Conservation (phyloP, 2,329 filamentous ascomycete species). For the Aspergillus caelatus region DNA sequence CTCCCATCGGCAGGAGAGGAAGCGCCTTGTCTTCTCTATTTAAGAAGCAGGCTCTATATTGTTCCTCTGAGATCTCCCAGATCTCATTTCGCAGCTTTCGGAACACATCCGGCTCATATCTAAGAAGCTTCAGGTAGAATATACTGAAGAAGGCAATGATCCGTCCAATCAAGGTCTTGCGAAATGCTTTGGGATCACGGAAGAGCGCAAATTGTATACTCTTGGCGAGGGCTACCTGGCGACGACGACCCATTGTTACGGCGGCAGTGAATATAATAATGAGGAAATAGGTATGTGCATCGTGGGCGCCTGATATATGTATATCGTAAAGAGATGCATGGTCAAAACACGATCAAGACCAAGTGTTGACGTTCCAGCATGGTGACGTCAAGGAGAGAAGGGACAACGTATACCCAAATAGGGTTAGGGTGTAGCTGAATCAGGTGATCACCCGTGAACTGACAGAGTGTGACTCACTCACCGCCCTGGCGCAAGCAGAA, state of each 20-base stretch:
- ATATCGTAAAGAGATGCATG: not conserved
- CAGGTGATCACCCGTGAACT: slow-evolving; percentile 8
- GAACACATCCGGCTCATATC: slow-evolving; percentile 54
- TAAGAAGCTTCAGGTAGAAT: slow-evolving; percentile 53
- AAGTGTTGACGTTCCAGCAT: not conserved
- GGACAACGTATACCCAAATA: slow-evolving; percentile 1
- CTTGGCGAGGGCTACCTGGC: slow-evolving; percentile 29
- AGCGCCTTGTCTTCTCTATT: slow-evolving; percentile 42
- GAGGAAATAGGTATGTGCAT: not conserved
- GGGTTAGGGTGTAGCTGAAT: slow-evolving; percentile 21
- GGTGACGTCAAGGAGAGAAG: slow-evolving; percentile 21
- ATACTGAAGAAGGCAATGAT: slow-evolving; percentile 59
- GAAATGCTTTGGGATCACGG: slow-evolving; percentile 30
- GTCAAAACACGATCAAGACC: not conserved
- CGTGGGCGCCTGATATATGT: not conserved
- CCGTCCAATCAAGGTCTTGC: slow-evolving; percentile 43
- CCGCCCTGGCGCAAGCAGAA: slow-evolving; percentile 28
- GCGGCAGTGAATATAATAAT: not conserved
- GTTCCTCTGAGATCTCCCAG: slow-evolving; percentile 58
- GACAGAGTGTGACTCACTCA: slow-evolving; percentile 23
- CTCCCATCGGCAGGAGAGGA: slow-evolving; percentile 61
- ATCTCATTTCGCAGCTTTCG: slow-evolving; percentile 52
- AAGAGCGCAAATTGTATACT: slow-evolving; percentile 36
- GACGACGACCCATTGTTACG: slow-evolving; percentile 26
- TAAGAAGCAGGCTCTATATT: slow-evolving; percentile 58